These are phyloP conservation scores for Blastobotrys proliferans DNA, from an alignment of 1,139 yeast species.

Conservation along the genomic window DNA sequence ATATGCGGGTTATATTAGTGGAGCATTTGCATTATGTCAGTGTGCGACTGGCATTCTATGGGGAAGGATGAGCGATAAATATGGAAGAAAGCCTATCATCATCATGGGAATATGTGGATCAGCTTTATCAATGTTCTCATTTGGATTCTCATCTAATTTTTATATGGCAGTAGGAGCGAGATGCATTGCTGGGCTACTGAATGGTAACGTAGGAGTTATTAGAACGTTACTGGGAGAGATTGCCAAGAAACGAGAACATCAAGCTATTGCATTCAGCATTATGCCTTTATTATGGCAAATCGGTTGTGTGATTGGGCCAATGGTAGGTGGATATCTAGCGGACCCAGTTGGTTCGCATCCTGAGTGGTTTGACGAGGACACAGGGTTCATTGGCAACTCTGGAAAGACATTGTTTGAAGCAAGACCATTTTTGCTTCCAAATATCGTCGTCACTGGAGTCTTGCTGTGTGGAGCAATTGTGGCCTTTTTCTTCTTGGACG, in stretches of 20 bases:
- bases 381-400: conserved; percentile 30
- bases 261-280: conserved; percentile 57
- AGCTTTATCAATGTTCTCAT: conserved; percentile 43
- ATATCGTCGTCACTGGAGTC: conserved; percentile 48
- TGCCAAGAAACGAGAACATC: conserved; percentile 52
- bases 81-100: conserved; percentile 58
- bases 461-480: conserved; percentile 34
- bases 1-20: conserved; percentile 57
- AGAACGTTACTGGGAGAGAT: conserved; percentile 60
- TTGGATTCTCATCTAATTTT: conserved; percentile 52
- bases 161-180: conserved; percentile 51
- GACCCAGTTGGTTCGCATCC: conserved; percentile 35
- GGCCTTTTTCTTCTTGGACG: conserved; percentile 57
- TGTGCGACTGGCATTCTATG: conserved; percentile 54
- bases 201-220: conserved; percentile 59
- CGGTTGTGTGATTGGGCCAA: conserved; percentile 57
- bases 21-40: conserved; percentile 52
- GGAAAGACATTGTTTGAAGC: conserved; percentile 34
- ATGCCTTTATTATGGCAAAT: conserved; percentile 58
- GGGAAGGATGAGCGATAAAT: conserved; percentile 52
- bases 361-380: conserved; percentile 25
- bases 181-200: conserved; percentile 50
- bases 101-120: conserved; percentile 51
- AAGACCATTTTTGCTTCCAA: conserved; percentile 60
- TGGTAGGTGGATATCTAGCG: conserved; percentile 47